Conservation (phyloP, 2,329 filamentous ascomycete species). For the Colletotrichum eleusines region DNA sequence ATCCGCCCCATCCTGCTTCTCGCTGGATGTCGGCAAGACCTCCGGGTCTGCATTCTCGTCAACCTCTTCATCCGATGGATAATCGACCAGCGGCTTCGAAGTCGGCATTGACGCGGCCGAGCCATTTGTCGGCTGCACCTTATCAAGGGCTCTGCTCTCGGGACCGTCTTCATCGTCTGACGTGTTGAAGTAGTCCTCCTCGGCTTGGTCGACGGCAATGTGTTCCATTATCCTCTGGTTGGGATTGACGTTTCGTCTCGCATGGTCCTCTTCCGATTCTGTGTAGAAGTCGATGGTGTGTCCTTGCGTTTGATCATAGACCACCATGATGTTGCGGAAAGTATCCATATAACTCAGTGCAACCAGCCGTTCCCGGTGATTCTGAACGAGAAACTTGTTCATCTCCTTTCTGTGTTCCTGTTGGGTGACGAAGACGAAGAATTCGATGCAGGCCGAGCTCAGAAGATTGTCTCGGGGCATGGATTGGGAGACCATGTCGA, state of each 20-base stretch:
- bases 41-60: constrained; percentile 69
- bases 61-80: constrained; percentile 89
- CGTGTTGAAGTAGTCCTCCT: constrained; percentile 94
- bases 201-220: constrained; percentile 76
- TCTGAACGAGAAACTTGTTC: constrained; percentile 85
- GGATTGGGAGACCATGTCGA: constrained; percentile 85
- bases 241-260: constrained; percentile 55
- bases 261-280: constrained; percentile 74
- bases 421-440: constrained; percentile 87
- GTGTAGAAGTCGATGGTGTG: constrained; percentile 79
- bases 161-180: constrained; percentile 72
- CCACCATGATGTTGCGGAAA: constrained; percentile 80
- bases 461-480: constrained; percentile 94
- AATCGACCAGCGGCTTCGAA: constrained; percentile 86
- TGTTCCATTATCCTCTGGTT: constrained; percentile 79
- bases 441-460: constrained; percentile 92
- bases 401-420: constrained; percentile 84
- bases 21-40: constrained; percentile 46
- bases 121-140: constrained; percentile 67
- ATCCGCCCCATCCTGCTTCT: constrained; percentile 42
- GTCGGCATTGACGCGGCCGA: constrained; percentile 62
- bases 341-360: constrained; percentile 85
- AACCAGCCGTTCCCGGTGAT: constrained; percentile 82
- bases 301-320: constrained; percentile 83
- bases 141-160: constrained; percentile 51